A percentile compares a stretch with the other conserved stretches of the same genome.
phyloP scores from a whole-genome alignment of 306 rosid genomes.

The Cercis canadensis region DNA sequence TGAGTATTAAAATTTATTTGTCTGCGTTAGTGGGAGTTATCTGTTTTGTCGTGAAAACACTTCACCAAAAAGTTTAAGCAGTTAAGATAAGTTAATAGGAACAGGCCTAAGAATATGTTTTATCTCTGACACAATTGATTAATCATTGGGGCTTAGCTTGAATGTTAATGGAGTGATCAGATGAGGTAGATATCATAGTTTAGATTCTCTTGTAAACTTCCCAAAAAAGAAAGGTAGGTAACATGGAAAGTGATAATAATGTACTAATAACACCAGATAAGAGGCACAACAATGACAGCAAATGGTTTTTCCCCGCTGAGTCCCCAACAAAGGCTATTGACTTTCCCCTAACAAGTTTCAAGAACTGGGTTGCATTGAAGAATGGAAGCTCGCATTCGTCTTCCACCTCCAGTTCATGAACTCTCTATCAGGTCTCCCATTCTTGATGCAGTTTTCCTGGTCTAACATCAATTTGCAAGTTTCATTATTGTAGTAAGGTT shows the following conservation, averaged over 20 bases:
- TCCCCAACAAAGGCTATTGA: constrained; percentile 89
- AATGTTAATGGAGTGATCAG: too few relatives aligned
- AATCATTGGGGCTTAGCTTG: too few relatives aligned
- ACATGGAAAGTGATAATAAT: too few relatives aligned
- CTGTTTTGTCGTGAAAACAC: too few relatives aligned
- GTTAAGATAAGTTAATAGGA: constrained; percentile 57
- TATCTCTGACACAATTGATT: too few relatives aligned
- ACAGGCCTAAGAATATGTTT: too few relatives aligned
- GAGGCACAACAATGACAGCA: constrained; percentile 82
- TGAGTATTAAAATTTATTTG: too few relatives aligned
- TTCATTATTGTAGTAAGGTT: constrained; percentile 66
- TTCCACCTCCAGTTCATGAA: constrained; percentile 88
- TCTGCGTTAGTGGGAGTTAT: too few relatives aligned
- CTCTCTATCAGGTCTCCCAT: constrained; percentile 73
- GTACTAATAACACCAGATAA: constrained; percentile 47
- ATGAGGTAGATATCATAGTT: too few relatives aligned
- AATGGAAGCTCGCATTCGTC: constrained; percentile 76
- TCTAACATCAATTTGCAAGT: constrained; percentile 68
- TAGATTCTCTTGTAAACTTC: too few relatives aligned
- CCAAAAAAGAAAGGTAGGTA: too few relatives aligned
- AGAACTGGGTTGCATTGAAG: constrained; percentile 73
- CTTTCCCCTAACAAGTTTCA: constrained; percentile 71
- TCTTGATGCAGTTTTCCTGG: constrained; percentile 82
- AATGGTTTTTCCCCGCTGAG: constrained; percentile 83
- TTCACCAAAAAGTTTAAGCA: constrained; percentile 43